A percentile compares a stretch with the other conserved stretches of the same genome.
phyloP scores from a whole-genome alignment of 805 yeast species.

The Lachancea sp. region DNA sequence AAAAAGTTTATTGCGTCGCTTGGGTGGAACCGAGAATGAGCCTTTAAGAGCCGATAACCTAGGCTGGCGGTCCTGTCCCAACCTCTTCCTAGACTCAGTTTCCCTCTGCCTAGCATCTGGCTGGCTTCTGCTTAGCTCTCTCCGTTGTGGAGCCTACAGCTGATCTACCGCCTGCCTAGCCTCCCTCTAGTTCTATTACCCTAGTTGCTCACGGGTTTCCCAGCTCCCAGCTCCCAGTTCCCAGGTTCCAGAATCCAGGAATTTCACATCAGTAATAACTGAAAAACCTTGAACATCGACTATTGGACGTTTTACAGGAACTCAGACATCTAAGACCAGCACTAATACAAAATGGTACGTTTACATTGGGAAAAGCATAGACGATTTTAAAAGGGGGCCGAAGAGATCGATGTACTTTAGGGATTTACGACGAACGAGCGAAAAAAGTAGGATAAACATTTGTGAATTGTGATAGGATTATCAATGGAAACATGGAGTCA shows the following conservation, averaged over 20 bases:
- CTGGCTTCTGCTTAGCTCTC: no score
- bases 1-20: conserved; percentile 1
- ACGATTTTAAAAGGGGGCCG: conserved; percentile 1
- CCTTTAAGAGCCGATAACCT: no score
- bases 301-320: conserved; percentile 1
- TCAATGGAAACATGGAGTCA: neutral
- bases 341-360: conserved; percentile 28
- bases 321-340: conserved; percentile 24
- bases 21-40: neutral
- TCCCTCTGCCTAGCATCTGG: neutral
- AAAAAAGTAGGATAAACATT: neutral
- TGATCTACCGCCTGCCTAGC: no score
- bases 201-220: neutral
- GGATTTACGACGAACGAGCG: neutral
- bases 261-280: conserved; percentile 1
- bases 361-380: conserved; percentile 4
- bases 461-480: neutral
- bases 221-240: neutral
- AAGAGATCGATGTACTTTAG: neutral
- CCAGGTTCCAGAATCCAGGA: neutral
- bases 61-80: no score
- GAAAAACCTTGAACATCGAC: conserved; percentile 6
- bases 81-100: no score
- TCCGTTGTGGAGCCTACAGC: no score
- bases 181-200: neutral